Evolutionary conservation across 768 basidiomycete genomes (phyloP).

Genomic region (Russula sp.): DNA sequence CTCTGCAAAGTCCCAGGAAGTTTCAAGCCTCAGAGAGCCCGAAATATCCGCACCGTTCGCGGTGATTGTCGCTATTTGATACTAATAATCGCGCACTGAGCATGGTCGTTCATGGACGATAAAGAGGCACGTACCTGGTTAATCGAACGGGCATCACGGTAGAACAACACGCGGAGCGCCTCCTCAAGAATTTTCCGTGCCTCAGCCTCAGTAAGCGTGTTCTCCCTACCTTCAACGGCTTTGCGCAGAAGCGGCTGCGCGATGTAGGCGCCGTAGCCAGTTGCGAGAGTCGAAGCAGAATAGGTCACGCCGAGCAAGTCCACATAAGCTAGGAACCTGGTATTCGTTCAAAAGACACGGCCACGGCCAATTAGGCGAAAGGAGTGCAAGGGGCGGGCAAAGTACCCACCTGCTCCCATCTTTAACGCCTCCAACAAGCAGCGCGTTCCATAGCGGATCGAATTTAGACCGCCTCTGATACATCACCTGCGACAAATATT

Average conservation of each 20-base stretch:
- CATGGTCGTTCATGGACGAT: background rate
- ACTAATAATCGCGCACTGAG: constrained; percentile 41
- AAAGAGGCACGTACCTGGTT: constrained; percentile 63
- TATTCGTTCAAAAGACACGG: background rate
- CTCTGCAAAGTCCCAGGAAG: constrained; percentile 90
- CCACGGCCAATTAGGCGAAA: background rate
- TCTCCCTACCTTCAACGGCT: constrained; percentile 78
- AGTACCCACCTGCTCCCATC: constrained; percentile 65
- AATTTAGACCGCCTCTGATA: constrained; percentile 83
- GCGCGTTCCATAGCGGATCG: constrained; percentile 91
- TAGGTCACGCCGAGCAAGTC: constrained; percentile 97
- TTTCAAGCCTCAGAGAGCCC: constrained; percentile 66
- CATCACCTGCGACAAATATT: constrained; percentile 86
- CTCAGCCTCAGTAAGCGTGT: constrained; percentile 67
- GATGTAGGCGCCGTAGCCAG: constrained; percentile 89
- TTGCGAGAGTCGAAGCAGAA: constrained; percentile 85
- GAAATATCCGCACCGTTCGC: constrained; percentile 69
- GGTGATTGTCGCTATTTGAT: constrained; percentile 90
- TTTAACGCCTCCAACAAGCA: constrained; percentile 88
- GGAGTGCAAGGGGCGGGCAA: background rate
- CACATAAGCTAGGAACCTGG: constrained; percentile 87
- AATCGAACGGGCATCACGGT: constrained; percentile 90
- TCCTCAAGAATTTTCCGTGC: constrained; percentile 73
- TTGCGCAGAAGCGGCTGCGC: constrained; percentile 89
- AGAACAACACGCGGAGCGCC: constrained; percentile 90